Evolutionary conservation across 345 rosid genomes (phyloP).

Genomic region (Hibiscus mutabilis): DNA sequence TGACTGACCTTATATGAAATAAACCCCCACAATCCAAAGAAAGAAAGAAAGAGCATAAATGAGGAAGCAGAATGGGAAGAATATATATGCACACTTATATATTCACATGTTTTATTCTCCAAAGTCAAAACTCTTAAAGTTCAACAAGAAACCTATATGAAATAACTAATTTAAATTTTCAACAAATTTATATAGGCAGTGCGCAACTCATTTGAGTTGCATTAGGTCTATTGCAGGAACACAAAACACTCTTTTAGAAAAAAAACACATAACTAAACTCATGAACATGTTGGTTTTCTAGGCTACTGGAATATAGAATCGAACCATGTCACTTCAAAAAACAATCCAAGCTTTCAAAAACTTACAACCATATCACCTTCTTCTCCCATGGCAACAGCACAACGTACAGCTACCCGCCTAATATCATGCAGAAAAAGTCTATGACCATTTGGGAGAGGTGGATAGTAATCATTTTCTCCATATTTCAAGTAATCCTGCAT

Average conservation of each 20-base stretch:
- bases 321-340: neutral
- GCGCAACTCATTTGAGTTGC: neutral
- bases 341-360: conserved; percentile 15
- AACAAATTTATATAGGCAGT: neutral
- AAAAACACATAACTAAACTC: neutral
- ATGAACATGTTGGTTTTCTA: neutral
- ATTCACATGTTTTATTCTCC: neutral
- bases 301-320: neutral
- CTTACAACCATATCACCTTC: conserved; percentile 99
- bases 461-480: conserved; percentile 86
- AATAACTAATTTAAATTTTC: neutral
- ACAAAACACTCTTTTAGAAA: neutral
- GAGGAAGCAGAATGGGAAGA: neutral
- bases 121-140: neutral
- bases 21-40: neutral
- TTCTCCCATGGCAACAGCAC: conserved; percentile 99
- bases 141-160: neutral
- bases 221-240: neutral
- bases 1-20: neutral
- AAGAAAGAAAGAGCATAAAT: neutral
- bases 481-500: conserved; percentile 89
- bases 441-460: conserved; percentile 86
- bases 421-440: conserved; percentile 83
- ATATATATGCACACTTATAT: neutral
- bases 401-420: conserved; percentile 88